Base-by-base conservation (phyloP, 495 filamentous ascomycete genomes). In the Penicillium chermesinum region DNA sequence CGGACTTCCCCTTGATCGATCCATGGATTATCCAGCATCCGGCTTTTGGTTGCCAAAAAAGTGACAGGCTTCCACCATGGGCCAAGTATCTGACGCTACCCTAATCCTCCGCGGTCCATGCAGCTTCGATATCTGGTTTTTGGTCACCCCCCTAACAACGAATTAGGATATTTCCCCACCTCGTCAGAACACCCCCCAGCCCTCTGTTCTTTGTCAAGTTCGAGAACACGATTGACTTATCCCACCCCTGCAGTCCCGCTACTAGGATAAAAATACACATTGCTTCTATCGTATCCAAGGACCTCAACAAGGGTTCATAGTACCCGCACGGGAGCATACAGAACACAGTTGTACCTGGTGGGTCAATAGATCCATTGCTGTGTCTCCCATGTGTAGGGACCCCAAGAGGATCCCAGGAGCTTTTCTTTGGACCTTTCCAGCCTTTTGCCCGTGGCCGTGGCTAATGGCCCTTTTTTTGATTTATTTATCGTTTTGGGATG, bases 1-100 rank as follows among this genome's bases (percentile, higher is more conserved):
- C 27, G 34, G 21, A 5, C 9, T 20, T 16, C 18, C 35, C 15
- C 43, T 44, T 44, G 52, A 59, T 59, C 52, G 48, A 54, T 54
- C 30, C 25, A n/a, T n/a, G n/a, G n/a, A n/a, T n/a, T n/a, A n/a
- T n/a, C n/a, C n/a, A n/a, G n/a, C n/a, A n/a, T n/a, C n/a, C n/a
- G n/a, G n/a, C n/a, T n/a, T n/a, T n/a, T n/a, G n/a, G n/a, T n/a
- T n/a, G n/a, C n/a, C n/a, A n/a, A n/a, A n/a, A n/a, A n/a, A n/a
- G 53, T 43, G 41, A 32, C 41, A 22, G 33, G 41, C 41, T 27
- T 37, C 46, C 25, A 30, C 44, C 38, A 44, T 42, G 38, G 42
- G 46, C 40, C 46, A 38, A 55, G 52, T 47, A 41, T 56, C 44
- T 51, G 34, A 36, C 38, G 38, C 10, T 18, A 18, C 20, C 20